Evolutionary conservation across 129 eudicot species (phyloP).

Genomic region (Heracleum sosnowskyi): DNA sequence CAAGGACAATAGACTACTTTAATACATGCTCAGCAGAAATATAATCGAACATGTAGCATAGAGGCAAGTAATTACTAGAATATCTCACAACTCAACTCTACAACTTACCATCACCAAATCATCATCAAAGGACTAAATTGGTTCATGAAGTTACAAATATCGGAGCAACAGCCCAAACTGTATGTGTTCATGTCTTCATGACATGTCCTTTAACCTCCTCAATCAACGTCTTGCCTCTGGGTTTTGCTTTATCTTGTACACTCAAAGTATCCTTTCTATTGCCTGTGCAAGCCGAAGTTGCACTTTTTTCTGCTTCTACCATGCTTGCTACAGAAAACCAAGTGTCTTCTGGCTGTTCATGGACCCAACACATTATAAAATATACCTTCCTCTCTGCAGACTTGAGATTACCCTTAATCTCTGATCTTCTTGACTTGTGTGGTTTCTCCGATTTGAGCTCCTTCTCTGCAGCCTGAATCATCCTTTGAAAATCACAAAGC

Average conservation of each 20-base stretch:
- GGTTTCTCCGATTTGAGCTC: constrained; percentile 53
- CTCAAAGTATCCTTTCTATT: constrained; percentile 16
- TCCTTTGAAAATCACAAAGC: constrained; percentile 58
- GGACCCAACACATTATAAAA: constrained; percentile 76
- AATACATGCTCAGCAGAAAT: no score
- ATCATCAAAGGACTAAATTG: not conserved
- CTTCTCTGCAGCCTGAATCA: constrained; percentile 39
- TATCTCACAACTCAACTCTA: not conserved
- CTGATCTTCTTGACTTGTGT: constrained; percentile 22
- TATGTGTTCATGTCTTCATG: not conserved
- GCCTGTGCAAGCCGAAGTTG: constrained; percentile 31
- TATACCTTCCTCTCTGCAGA: constrained; percentile 52
- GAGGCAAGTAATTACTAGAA: no score
- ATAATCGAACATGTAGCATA: no score
- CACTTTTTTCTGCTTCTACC: constrained; percentile 52
- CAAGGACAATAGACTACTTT: no score
- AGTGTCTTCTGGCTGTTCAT: constrained; percentile 39
- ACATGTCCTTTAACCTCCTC: constrained; percentile 42
- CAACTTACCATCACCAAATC: not conserved
- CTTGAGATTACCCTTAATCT: constrained; percentile 46
- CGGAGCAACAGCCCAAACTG: not conserved
- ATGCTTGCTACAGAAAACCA: constrained; percentile 54
- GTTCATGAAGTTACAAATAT: not conserved
- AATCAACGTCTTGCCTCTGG: constrained; percentile 54
- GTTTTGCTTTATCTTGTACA: constrained; percentile 19